A percentile compares a stretch with the other conserved stretches of the same genome.
Conservation (phyloP, 179 eudicot genomes). For the Vitellaria paradoxa region DNA sequence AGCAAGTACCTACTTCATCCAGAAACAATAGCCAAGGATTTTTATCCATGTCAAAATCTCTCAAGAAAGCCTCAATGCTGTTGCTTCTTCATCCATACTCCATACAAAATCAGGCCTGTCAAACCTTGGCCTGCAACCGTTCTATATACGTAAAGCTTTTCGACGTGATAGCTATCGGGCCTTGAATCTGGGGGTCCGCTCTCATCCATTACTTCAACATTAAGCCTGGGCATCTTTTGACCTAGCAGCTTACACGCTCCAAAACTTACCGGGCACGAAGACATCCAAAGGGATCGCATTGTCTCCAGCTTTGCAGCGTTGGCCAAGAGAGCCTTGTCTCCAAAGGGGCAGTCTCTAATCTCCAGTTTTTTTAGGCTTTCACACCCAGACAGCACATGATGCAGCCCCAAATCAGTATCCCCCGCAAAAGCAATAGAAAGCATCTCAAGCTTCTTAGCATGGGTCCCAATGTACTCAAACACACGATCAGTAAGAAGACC, state of each 20-base stretch:
- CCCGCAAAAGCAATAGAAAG: slow-evolving; percentile 96
- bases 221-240: slow-evolving; percentile 79
- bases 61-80: slow-evolving; percentile 14
- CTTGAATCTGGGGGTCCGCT: slow-evolving; percentile 57
- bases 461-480: slow-evolving; percentile 74
- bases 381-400: slow-evolving; percentile 77
- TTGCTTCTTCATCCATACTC: slow-evolving; percentile 36
- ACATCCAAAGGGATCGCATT: slow-evolving; percentile 99
- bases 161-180: slow-evolving; percentile 55
- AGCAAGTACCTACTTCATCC: slow-evolving; percentile 10
- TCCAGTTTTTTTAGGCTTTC: slow-evolving; percentile 79
- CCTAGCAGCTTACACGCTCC: slow-evolving; percentile 87
- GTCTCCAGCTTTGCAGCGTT: slow-evolving; percentile 94
- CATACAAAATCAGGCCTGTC: slow-evolving; percentile 73
- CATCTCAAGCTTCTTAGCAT: slow-evolving; percentile 93
- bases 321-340: slow-evolving; percentile 75
- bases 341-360: slow-evolving; percentile 95
- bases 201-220: slow-evolving; percentile 93
- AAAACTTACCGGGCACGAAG: slow-evolving; percentile 81
- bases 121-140: slow-evolving; percentile 65
- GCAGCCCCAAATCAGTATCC: slow-evolving; percentile 78
- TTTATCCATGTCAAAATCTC: background rate
- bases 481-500: slow-evolving; percentile 85
- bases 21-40: background rate
- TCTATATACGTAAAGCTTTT: slow-evolving; percentile 80